Conservation (phyloP, 2,329 filamentous ascomycete species). For the Ciborinia camelliae region DNA sequence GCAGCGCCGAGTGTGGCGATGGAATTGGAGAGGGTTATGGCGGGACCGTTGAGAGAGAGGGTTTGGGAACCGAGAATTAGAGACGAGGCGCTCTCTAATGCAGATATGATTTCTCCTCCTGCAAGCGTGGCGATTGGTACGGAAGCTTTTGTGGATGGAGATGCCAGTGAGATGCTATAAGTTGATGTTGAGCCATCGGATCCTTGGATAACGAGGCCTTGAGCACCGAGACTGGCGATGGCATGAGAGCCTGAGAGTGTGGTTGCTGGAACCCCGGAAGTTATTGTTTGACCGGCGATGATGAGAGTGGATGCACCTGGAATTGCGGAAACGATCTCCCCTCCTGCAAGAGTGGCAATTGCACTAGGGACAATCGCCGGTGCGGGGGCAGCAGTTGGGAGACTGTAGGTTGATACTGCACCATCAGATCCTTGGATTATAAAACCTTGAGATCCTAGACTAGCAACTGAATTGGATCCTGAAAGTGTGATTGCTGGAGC, state of each 20-base stretch:
- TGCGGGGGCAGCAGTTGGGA: slow-evolving; percentile 6
- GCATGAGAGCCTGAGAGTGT: slow-evolving; percentile 21
- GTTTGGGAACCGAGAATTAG: slow-evolving; percentile 19
- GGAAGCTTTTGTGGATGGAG: too few species aligned
- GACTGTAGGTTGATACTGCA: slow-evolving; percentile 13
- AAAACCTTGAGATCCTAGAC: slow-evolving; percentile 19
- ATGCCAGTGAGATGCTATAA: slow-evolving; percentile 18
- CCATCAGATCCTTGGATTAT: slow-evolving; percentile 25
- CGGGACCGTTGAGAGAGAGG: slow-evolving; percentile 14
- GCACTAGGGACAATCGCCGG: not conserved
- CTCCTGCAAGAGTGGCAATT: slow-evolving; percentile 11
- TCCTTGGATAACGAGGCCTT: slow-evolving; percentile 23
- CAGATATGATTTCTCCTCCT: slow-evolving; percentile 6
- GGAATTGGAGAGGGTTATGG: slow-evolving; percentile 14
- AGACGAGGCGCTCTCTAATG: not conserved
- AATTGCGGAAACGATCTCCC: slow-evolving; percentile 21
- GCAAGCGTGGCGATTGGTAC: slow-evolving; percentile 1
- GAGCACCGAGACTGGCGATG: slow-evolving; percentile 17
- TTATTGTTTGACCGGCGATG: slow-evolving; percentile 21
- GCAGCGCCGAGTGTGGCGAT: slow-evolving; percentile 19
- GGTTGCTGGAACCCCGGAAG: slow-evolving; percentile 18
- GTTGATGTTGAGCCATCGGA: slow-evolving; percentile 20
- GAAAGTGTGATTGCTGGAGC: slow-evolving; percentile 23
- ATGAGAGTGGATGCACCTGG: slow-evolving; percentile 23
- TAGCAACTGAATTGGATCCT: slow-evolving; percentile 14